phyloP scores from a whole-genome alignment of 306 rosid genomes.

The Quercus suber region DNA sequence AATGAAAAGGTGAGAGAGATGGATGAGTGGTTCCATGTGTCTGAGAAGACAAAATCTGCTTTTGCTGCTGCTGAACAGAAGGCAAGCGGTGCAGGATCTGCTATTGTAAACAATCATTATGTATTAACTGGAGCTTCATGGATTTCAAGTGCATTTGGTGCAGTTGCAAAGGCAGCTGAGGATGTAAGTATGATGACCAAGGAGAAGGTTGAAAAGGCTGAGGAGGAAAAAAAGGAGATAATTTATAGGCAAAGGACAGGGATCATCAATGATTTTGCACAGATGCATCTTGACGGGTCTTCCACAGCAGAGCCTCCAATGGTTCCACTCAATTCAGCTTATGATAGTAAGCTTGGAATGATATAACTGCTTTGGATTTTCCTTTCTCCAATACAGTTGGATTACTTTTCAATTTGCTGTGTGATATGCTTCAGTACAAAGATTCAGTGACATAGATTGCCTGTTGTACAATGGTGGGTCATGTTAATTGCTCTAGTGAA shows the following conservation, averaged over 20 bases:
- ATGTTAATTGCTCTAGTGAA: background rate
- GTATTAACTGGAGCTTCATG: conserved; percentile 59
- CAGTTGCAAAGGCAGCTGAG: conserved; percentile 60
- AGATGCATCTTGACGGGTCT: conserved; percentile 46
- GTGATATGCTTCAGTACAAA: conserved; percentile 2
- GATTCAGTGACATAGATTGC: background rate
- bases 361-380: conserved; percentile 21
- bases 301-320: conserved; percentile 39
- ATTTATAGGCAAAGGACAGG: conserved; percentile 35
- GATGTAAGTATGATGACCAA: conserved; percentile 58
- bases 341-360: conserved; percentile 32
- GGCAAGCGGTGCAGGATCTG: conserved; percentile 72
- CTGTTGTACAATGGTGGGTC: background rate
- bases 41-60: conserved; percentile 63
- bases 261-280: conserved; percentile 34
- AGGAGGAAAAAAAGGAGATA: conserved; percentile 50
- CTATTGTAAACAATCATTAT: conserved; percentile 57
- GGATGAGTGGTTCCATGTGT: conserved; percentile 55
- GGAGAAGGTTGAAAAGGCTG: conserved; percentile 66
- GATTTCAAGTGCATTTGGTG: conserved; percentile 54
- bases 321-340: conserved; percentile 53
- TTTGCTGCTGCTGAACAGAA: conserved; percentile 66
- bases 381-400: conserved; percentile 3
- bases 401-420: conserved; percentile 19
- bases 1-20: conserved; percentile 66